Conservation (phyloP, 495 filamentous ascomycete genomes). For the Hypoxylon crocopeplum region DNA sequence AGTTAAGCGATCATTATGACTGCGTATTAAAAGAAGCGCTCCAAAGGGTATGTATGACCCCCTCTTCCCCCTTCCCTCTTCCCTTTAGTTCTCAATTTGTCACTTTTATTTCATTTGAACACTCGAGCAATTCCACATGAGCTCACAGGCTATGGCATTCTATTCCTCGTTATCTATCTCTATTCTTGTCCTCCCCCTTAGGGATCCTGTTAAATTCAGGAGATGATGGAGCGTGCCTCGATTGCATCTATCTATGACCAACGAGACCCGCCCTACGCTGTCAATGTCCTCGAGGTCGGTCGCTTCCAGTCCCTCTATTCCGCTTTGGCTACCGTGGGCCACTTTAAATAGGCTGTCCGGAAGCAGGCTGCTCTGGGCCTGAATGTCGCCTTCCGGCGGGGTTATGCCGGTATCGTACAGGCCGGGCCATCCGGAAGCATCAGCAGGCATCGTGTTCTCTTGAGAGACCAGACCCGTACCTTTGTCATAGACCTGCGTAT, state of each 20-base stretch:
- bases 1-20: too few species aligned
- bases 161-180: conserved; percentile 8
- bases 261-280: conserved; percentile 8
- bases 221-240: conserved; percentile 15
- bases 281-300: not conserved
- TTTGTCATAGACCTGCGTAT: not conserved
- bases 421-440: not conserved
- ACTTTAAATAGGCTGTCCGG: not conserved
- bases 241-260: conserved; percentile 17
- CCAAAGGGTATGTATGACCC: too few species aligned
- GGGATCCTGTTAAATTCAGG: conserved; percentile 1
- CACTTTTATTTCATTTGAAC: too few species aligned
- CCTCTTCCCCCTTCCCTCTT: too few species aligned
- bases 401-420: not conserved
- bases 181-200: conserved; percentile 16
- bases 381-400: too few species aligned
- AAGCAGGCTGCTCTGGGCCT: not conserved
- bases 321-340: too few species aligned
- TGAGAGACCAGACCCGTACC: not conserved
- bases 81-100: too few species aligned
- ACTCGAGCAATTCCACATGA: too few species aligned
- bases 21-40: too few species aligned
- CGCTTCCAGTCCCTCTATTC: not conserved
- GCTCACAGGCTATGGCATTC: not conserved
- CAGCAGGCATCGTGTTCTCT: not conserved